Evolutionary conservation across 257 asterid genomes (phyloP), one percentile per base, ranked within the genome.

Genomic region (Parsonsia alboflavescens): DNA sequence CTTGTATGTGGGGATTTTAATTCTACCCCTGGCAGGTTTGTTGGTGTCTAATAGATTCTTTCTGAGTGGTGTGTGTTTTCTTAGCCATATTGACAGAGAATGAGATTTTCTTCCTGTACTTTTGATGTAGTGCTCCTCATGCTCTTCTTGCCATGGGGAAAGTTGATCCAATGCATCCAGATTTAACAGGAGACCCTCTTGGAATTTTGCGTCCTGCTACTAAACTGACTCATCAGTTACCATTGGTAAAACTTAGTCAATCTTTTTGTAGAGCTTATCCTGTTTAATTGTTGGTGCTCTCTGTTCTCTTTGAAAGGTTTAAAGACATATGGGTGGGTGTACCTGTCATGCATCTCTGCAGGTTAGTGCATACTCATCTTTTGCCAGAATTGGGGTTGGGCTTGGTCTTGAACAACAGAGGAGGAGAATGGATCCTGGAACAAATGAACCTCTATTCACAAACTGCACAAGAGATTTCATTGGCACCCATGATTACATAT

Each of bases 361-460:
- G 99, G 99, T 95, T 62, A 95, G 99, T 83, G 99, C 99, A n/a
- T 95, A 95, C 87, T 88, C 99, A 39, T 89, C 99, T 65, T 89
- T 95, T 74, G 98, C 93, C 45, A 90, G 98, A 87, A 87, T 72
- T 72, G 96, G 84, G 78, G 80, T 69, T 64, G 93, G 92, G 46
- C 92, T 76, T 72, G 96, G 86, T 70, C 82, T 88, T 53, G 97
- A 95, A 80, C 99, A 77, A 66, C 88, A 92, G 80, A 88, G 91
- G 73, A 89, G 92, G 87, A 92, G 82, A 85, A 87, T 86, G 86
- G 99, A 95, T 78, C 89, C 94, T 76, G 84, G 84, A 67, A 90
- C 98, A 63, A 89, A 95, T 74, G 99, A 95, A 67, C 99, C 99
- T 76, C 66, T 87, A 59, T 95, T 95, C 73, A 92, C 99, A 41